Base-by-base conservation (phyloP, 2,329 filamentous ascomycete genomes). In the Colletotrichum sp. region DNA sequence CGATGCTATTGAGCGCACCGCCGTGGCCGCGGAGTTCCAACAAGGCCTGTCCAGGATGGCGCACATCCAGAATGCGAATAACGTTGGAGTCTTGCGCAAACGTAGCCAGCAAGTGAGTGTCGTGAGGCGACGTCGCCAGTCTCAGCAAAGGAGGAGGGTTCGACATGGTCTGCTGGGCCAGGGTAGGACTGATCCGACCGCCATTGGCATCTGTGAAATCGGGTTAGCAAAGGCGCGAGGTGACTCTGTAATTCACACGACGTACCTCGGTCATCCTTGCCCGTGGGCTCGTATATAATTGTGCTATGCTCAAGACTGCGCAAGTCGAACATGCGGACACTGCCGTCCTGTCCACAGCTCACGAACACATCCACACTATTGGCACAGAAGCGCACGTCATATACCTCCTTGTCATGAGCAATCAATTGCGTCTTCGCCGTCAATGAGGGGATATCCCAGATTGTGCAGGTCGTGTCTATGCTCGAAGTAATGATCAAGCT, bases 351-450 rank as follows among this genome's bases (percentile, higher is more conserved):
- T 67, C 97, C 97, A 83, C 97, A 99, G 84, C 95, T 98, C 36
- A 98, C 97, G 83, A 99, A 99, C 2, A 98, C 96, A 81, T 99
- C 97, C n/a, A 98, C 95, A 80, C 96, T 98, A 79, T 98, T 97
- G 65, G 97, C 97, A 86, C 97, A 99, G 86, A 99, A 99, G 24
- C 97, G 93, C 64, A 99, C 97, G 83, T 99, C 97, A 81, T 98
- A 99, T 8, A 99, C 97, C 85, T 99, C 97, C 85, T 98, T 98
- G 86, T 99, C 97, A 84, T 99, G 97, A 24, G 97, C 97, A 85
- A 99, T 99, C 61, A 99, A 89, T 84, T 99, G 97, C 3, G 97
- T 99, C 87, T 99, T 99, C 68, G 97, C 97, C 1, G 97, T 99
- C 77, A 99, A 89, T 1, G 97, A 98, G 5, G 97, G 97, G 71